Conservation (phyloP, 2,329 filamentous ascomycete genomes). For the Neonectria neomacrospora region DNA sequence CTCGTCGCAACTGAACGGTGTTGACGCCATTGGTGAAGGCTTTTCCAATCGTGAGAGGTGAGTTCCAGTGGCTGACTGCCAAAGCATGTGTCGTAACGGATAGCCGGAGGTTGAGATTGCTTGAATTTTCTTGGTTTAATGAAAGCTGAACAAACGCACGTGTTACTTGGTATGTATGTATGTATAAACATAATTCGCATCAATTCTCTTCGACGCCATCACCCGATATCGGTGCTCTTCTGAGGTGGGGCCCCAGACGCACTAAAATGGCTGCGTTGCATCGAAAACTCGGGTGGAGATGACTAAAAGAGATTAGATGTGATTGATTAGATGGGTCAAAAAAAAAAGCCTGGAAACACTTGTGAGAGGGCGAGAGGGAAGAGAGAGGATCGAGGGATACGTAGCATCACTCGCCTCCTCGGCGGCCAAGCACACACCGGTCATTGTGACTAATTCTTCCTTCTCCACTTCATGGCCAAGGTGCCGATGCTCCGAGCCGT, state of each 20-base stretch:
- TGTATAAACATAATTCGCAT: too few species aligned
- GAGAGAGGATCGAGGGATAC: not conserved
- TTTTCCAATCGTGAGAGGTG: too few species aligned
- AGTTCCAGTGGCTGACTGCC: too few species aligned
- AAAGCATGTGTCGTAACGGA: too few species aligned
- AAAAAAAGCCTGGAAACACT: not conserved
- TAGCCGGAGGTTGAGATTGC: too few species aligned
- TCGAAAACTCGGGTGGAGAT: not conserved
- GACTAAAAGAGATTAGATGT: constrained; percentile 37
- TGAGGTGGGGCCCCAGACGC: not conserved
- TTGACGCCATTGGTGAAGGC: too few species aligned
- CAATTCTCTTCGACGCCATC: too few species aligned
- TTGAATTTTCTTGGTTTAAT: too few species aligned
- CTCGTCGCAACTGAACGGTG: too few species aligned
- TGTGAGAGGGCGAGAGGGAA: not conserved
- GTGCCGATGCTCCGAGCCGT: not conserved
- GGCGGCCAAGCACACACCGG: not conserved
- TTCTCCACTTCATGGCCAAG: not conserved
- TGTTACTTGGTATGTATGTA: too few species aligned
- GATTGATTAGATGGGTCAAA: constrained; percentile 39
- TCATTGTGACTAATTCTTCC: not conserved
- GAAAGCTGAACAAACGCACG: too few species aligned
- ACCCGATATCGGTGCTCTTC: not conserved
- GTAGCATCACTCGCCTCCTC: too few species aligned
- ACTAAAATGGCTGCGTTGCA: not conserved